These are phyloP conservation scores for Hyphopichia burtonii DNA, from an alignment of 1,139 yeast species.

Conservation along the genomic window DNA sequence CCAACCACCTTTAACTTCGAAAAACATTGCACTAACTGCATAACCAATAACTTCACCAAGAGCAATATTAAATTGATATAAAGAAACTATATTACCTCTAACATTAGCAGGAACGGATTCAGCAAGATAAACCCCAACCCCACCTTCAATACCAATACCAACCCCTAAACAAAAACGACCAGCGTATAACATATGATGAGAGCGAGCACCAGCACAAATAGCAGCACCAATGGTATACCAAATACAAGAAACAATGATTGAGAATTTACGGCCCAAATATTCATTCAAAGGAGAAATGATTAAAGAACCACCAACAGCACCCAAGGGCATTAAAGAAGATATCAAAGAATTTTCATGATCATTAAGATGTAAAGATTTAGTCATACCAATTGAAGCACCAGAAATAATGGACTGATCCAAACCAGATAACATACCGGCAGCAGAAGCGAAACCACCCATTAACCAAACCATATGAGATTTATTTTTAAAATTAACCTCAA, in stretches of 20 bases:
- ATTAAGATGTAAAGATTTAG: conserved; percentile 32
- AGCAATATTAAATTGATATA: conserved; percentile 58
- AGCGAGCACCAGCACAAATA: conserved; percentile 49
- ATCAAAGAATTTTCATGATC: conserved; percentile 42
- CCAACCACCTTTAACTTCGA: conserved; percentile 55
- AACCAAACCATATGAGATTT: conserved; percentile 46
- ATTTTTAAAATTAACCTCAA: conserved; percentile 35
- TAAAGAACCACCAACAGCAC: conserved; percentile 54
- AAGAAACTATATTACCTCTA: conserved; percentile 57
- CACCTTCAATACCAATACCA: conserved; percentile 60
- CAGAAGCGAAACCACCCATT: conserved; percentile 52
- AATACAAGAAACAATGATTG: conserved; percentile 52
- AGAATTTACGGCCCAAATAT: conserved; percentile 49
- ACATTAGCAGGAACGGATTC: conserved; percentile 59
- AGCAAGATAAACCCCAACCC: conserved; percentile 58
- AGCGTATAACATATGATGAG: conserved; percentile 47
- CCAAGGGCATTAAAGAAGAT: conserved; percentile 58
- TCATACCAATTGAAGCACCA: conserved; percentile 56
- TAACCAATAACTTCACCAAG: conserved; percentile 59
- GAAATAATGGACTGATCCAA: conserved; percentile 56
- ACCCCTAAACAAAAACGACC: conserved; percentile 56
- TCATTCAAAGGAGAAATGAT: conserved; percentile 51
- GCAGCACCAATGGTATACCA: conserved; percentile 59
- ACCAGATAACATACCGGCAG: conserved; percentile 61
- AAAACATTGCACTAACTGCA: conserved; percentile 57